These are phyloP conservation scores for Alternaria triticimaculans DNA, from an alignment of 2,329 filamentous ascomycete species.

Conservation along the genomic window DNA sequence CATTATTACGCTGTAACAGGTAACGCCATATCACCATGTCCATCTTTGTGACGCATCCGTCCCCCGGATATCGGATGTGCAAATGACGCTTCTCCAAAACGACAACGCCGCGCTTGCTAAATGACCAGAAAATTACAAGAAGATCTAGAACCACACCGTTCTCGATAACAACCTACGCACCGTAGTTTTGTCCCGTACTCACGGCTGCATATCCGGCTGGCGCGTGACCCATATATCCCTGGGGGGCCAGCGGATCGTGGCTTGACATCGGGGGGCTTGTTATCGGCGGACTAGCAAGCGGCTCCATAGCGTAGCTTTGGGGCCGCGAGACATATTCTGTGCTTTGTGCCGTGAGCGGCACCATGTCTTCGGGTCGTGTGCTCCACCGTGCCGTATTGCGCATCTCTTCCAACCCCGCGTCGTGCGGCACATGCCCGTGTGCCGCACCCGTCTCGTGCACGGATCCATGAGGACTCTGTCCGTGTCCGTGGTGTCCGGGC, in stretches of 20 bases:
- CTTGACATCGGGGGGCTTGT: constrained; percentile 11
- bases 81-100: not conserved
- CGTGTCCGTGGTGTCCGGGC: constrained; percentile 28
- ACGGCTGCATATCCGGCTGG: constrained; percentile 20
- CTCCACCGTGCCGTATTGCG: constrained; percentile 12
- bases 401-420: not conserved
- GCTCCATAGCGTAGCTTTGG: constrained; percentile 23
- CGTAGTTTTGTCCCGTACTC: constrained; percentile 20
- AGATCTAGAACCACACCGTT: not conserved
- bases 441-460: constrained; percentile 9
- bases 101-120: not conserved
- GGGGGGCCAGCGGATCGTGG: constrained; percentile 11
- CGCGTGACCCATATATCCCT: constrained; percentile 1
- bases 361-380: constrained; percentile 7
- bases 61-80: not conserved
- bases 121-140: not conserved
- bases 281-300: constrained; percentile 26
- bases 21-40: not conserved
- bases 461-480: constrained; percentile 25
- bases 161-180: constrained; percentile 8
- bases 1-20: not conserved
- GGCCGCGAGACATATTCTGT: constrained; percentile 25
- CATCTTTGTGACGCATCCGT: not conserved
- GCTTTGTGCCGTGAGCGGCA: constrained; percentile 9
- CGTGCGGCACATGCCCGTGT: not conserved